Evolutionary conservation across 495 filamentous ascomycete genomes (phyloP).

Genomic region (Aspergillus baeticus): DNA sequence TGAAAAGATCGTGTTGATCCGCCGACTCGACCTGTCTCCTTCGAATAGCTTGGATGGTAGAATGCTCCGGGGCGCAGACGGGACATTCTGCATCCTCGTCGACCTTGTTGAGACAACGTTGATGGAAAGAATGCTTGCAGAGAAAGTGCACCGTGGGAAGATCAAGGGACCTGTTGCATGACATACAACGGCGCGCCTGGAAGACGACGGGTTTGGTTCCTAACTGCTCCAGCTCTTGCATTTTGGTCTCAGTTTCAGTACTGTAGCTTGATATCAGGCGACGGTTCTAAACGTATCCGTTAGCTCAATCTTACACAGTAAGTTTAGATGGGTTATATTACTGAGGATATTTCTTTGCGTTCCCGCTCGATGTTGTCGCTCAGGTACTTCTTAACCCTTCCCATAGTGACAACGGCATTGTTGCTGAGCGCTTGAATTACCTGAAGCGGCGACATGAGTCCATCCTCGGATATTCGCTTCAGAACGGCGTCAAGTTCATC

Average conservation of each 20-base stretch:
- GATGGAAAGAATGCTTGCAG: constrained; percentile 95
- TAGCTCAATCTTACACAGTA: constrained; percentile 7
- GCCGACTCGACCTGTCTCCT: constrained; percentile 84
- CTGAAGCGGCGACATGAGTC: constrained; percentile 92
- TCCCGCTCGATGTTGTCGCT: constrained; percentile 85
- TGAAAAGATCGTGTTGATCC: constrained; percentile 87
- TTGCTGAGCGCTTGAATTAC: constrained; percentile 90
- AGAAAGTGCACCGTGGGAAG: constrained; percentile 91
- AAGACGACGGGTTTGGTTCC: constrained; percentile 81
- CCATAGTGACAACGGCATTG: constrained; percentile 91
- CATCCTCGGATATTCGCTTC: constrained; percentile 81
- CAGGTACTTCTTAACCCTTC: constrained; percentile 92
- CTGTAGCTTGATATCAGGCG: constrained; percentile 82
- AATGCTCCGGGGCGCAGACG: constrained; percentile 75
- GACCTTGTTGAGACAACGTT: constrained; percentile 70
- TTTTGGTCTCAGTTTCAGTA: constrained; percentile 76
- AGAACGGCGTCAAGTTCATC: constrained; percentile 76
- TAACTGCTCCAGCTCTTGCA: constrained; percentile 73
- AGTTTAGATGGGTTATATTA: constrained; percentile 23
- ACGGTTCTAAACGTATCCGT: constrained; percentile 58
- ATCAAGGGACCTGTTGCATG: constrained; percentile 72
- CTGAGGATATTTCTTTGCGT: constrained; percentile 73
- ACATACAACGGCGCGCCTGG: constrained; percentile 80
- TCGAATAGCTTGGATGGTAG: constrained; percentile 81
- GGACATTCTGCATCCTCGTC: constrained; percentile 79